Conservation (phyloP, 768 basidiomycete species). For the Rhodotorula graminis region DNA sequence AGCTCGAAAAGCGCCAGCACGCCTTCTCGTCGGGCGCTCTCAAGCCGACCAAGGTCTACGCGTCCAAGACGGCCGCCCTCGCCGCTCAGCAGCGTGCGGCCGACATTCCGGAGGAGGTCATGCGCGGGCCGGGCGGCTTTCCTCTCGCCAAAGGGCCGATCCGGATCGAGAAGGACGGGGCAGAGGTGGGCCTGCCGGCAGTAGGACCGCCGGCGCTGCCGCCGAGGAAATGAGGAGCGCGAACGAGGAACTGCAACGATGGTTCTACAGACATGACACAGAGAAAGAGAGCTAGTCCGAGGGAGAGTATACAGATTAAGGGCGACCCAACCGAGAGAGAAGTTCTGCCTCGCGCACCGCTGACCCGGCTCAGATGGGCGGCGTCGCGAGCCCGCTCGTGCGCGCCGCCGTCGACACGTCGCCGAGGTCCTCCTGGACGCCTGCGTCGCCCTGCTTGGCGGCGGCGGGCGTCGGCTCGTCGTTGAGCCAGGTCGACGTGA, state of each 20-base stretch:
- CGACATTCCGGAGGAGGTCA: conserved; percentile 37
- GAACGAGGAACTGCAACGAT: no score
- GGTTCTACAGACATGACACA: no score
- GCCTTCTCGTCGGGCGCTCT: conserved; percentile 28
- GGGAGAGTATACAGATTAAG: no score
- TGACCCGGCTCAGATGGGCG: neutral
- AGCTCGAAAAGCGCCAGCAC: conserved; percentile 44
- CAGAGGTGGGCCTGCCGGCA: conserved; percentile 3
- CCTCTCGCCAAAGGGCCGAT: conserved; percentile 34
- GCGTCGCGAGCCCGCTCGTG: conserved; percentile 3
- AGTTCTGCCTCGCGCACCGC: no score
- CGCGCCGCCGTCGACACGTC: neutral
- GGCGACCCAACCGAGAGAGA: no score
- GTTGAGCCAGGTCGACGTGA: conserved; percentile 41
- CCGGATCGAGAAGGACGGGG: conserved; percentile 18
- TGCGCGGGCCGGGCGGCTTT: conserved; percentile 31
- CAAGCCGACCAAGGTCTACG: conserved; percentile 34
- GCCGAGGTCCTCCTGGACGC: neutral
- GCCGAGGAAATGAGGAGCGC: neutral
- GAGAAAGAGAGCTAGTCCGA: no score
- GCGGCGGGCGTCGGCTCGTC: neutral
- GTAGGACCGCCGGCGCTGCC: neutral
- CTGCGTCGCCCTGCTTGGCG: neutral
- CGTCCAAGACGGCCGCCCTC: conserved; percentile 33
- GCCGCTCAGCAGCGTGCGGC: conserved; percentile 11